These are phyloP conservation scores for Pestalotiopsis sp. DNA, from an alignment of 2,329 filamentous ascomycete genomes.

Conservation along the genomic window DNA sequence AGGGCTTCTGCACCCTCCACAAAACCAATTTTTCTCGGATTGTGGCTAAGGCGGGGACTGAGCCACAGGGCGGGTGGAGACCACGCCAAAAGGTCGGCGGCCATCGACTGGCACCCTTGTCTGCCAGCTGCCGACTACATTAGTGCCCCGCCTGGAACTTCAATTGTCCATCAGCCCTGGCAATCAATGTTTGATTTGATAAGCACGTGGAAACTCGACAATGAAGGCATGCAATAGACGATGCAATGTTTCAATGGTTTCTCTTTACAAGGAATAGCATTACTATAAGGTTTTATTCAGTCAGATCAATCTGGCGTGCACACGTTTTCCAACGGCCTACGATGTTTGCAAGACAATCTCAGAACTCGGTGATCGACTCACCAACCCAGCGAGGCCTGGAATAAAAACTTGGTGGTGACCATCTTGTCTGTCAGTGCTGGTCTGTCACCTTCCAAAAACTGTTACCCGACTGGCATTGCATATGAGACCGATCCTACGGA, in stretches of 20 bases:
- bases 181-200: no score
- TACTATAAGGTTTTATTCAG: no score
- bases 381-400: not conserved
- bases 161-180: no score
- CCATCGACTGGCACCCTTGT: not conserved
- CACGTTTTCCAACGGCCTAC: no score
- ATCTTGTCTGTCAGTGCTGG: not conserved
- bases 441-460: not conserved
- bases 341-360: not conserved
- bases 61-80: not conserved
- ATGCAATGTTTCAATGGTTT: no score
- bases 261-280: no score
- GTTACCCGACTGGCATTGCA: not conserved
- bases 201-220: no score
- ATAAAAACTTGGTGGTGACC: not conserved
- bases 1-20: conserved; percentile 9
- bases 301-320: no score
- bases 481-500: not conserved
- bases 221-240: no score
- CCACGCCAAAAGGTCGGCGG: not conserved
- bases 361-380: not conserved
- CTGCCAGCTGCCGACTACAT: not conserved
- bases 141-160: no score
- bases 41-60: not conserved
- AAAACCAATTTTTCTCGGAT: conserved; percentile 10